phyloP scores from a whole-genome alignment of 2,329 filamentous ascomycete genomes.

The Gaeumannomyces sp. region DNA sequence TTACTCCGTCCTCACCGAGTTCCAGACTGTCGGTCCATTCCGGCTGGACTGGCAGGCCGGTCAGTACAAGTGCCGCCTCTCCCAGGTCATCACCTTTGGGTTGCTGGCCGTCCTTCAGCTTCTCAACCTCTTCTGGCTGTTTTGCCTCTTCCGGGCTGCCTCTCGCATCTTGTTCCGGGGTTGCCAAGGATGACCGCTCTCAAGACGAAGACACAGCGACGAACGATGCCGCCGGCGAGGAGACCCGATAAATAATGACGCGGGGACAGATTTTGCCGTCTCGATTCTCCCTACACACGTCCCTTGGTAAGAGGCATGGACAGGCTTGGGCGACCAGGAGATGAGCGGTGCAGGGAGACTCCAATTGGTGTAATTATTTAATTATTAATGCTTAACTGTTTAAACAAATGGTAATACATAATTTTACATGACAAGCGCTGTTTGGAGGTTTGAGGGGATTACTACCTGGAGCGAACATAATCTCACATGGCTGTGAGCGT shows the following conservation, averaged over 20 bases:
- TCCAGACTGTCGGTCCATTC: slow-evolving; percentile 50
- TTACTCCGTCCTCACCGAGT: slow-evolving; percentile 41
- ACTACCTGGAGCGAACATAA: no score
- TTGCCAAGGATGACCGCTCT: slow-evolving; percentile 51
- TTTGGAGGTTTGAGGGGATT: no score
- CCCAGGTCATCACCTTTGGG: slow-evolving; percentile 45
- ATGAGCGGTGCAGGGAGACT: no score
- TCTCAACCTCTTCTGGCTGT: slow-evolving; percentile 57
- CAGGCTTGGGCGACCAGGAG: no score
- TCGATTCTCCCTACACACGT: no score
- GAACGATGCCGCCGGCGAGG: slow-evolving; percentile 24
- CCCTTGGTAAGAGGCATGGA: no score
- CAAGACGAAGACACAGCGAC: slow-evolving; percentile 44
- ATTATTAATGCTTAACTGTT: no score
- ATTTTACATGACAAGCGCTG: no score
- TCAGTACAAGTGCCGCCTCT: slow-evolving; percentile 54
- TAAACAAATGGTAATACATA: no score
- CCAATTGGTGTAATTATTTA: no score
- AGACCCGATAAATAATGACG: slow-evolving; percentile 11
- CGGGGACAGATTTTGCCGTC: no score
- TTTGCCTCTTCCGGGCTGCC: slow-evolving; percentile 49
- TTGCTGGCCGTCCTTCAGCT: slow-evolving; percentile 48
- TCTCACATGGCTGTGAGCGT: no score
- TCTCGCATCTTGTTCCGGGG: slow-evolving; percentile 43
- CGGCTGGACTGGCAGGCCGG: slow-evolving; percentile 52